Base-by-base conservation (phyloP, 495 filamentous ascomycete species). In the Terfezia claveryi region DNA sequence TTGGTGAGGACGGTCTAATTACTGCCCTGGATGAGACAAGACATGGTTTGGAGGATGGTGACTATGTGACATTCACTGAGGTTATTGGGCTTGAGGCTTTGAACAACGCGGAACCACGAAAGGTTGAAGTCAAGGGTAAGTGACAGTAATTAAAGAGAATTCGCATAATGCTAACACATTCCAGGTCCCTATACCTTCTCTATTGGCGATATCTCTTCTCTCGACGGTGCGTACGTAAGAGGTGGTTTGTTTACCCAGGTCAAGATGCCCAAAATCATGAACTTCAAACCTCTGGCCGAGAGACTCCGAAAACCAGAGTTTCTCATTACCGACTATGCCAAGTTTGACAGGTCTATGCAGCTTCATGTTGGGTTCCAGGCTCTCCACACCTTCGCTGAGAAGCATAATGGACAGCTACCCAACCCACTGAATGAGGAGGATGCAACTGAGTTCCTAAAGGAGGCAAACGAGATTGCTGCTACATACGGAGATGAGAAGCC, bases 21-120 rank as follows among this genome's bases (percentile, higher is more conserved):
- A 94, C 89, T 50, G 87, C 88, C 8, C 73, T 96, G 23, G 92
- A 99, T 65, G 92, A 99, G 68, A 93, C 85, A 4, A 77, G 92
- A 54, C 92, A 99, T 65, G 92, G 92, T 14, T 72, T 99, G 36
- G 85, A 94, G 67, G 91, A 96, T 74, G 92, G 91, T 7, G 92
- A 99, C 62, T 91, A 79, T 65, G 87, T 99, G 53, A 93, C 85
- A 4, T 99, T 99, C 64, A 80, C 80, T 4, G 92, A 96, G 69
- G 68, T 99, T 50, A 77, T 86, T 69, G 91, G 91, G 27, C 93
- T 96, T 87, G 89, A 94, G 55, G 80, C 68, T 16, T 68, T 96
- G 53, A 98, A 96, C 65, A 74, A 77, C 62, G 76, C 76, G 50
- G 82, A 82, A 54, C 88, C 88, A 38, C 79, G 81, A 55, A 92